Conservation (phyloP, 768 basidiomycete genomes). For the Podaxis mareebaensis region DNA sequence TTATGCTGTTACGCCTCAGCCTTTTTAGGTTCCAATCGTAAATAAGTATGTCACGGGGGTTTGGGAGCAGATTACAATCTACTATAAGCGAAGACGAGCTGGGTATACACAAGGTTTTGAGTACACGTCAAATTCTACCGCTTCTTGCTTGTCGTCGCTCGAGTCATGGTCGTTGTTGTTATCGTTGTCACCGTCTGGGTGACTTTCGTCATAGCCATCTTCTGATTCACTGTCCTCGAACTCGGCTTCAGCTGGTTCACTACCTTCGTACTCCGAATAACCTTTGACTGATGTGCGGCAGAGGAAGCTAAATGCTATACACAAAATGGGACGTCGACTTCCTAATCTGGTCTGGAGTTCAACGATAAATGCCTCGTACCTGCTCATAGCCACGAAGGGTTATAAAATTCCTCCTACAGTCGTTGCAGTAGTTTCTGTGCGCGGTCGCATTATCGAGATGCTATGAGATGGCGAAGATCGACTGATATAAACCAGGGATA, state of each 20-base stretch:
- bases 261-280: background rate
- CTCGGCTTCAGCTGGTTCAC: background rate
- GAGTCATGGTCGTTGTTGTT: too few relatives aligned
- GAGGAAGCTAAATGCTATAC: background rate
- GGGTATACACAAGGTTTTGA: too few relatives aligned
- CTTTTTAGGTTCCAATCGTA: too few relatives aligned
- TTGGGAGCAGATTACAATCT: too few relatives aligned
- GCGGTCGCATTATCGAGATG: background rate
- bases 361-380: background rate
- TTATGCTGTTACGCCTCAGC: too few relatives aligned
- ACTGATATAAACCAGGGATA: background rate
- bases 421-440: background rate
- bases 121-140: too few relatives aligned
- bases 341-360: background rate
- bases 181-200: too few relatives aligned
- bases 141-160: too few relatives aligned
- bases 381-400: background rate
- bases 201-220: too few relatives aligned
- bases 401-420: background rate
- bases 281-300: background rate
- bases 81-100: too few relatives aligned
- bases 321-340: background rate
- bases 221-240: too few relatives aligned
- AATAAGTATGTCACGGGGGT: too few relatives aligned
- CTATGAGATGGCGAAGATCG: background rate